These are phyloP conservation scores for Tuber aestivum DNA, from an alignment of 495 filamentous ascomycete species.

Conservation along the genomic window DNA sequence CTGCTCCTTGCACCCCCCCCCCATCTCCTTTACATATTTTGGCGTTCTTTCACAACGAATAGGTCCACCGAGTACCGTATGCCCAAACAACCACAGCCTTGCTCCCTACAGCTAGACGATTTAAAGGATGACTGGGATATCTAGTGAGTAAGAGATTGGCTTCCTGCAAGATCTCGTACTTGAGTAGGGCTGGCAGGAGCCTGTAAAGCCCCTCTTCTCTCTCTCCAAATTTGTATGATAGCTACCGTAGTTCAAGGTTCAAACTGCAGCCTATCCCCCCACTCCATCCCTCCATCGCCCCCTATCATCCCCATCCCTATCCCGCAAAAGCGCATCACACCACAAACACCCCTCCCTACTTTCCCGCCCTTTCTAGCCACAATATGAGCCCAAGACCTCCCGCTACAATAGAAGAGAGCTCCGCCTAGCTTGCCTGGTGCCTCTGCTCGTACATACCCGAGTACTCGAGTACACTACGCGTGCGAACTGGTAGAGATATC, in stretches of 20 bases:
- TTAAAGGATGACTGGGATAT: conserved; percentile 27
- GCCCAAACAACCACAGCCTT: conserved; percentile 4
- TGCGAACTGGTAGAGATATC: conserved; percentile 6
- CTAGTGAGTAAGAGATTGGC: conserved; percentile 26
- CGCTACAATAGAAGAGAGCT: conserved; percentile 21
- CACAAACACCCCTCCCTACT: conserved; percentile 1
- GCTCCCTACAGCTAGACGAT: conserved; percentile 1
- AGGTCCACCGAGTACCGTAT: neutral
- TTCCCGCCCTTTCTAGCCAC: conserved; percentile 12
- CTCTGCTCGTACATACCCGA: neutral
- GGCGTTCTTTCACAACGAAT: neutral
- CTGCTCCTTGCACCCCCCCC: conserved; percentile 1
- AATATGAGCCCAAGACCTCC: conserved; percentile 24
- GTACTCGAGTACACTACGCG: conserved; percentile 14
- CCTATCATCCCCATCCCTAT: conserved; percentile 12
- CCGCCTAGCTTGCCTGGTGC: conserved; percentile 2
- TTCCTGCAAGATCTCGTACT: conserved; percentile 34
- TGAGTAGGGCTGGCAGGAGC: conserved; percentile 19
- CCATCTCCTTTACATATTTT: neutral
- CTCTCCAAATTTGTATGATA: conserved; percentile 12
- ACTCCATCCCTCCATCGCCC: conserved; percentile 12
- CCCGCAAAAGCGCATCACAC: neutral
- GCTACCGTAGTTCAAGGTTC: neutral
- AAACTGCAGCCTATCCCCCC: conserved; percentile 16
- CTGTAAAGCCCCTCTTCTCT: conserved; percentile 17